phyloP scores from a whole-genome alignment of 208 protist species.

The Blastocrithidia nonstop region DNA sequence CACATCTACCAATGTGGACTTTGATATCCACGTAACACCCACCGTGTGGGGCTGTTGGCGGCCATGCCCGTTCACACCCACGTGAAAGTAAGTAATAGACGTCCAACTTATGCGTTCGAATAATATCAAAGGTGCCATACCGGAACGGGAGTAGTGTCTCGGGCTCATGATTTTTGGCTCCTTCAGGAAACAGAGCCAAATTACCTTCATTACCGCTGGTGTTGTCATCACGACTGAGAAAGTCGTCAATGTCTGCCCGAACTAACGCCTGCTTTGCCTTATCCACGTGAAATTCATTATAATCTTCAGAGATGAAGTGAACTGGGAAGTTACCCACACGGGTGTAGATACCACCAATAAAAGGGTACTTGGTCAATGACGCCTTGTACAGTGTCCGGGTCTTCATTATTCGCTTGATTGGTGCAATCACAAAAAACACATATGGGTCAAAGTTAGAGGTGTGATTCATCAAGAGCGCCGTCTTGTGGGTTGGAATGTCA shows the following conservation, averaged over 20 bases:
- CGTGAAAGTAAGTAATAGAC: conserved; percentile 72
- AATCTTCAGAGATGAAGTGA: conserved; percentile 50
- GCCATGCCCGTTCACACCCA: too few species aligned
- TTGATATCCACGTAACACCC: too few species aligned
- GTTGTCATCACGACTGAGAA: too few species aligned
- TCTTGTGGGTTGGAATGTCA: too few species aligned
- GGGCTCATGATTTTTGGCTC: conserved; percentile 58
- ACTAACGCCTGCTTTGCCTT: conserved; percentile 74
- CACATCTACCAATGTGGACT: too few species aligned
- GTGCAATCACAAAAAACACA: conserved; percentile 41
- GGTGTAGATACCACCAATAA: conserved; percentile 57
- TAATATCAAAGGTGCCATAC: conserved; percentile 59
- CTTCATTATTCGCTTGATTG: conserved; percentile 27
- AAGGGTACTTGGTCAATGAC: conserved; percentile 36
- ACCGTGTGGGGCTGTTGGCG: too few species aligned
- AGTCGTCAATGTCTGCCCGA: conserved; percentile 29
- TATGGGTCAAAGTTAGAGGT: conserved; percentile 78
- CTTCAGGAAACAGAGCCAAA: conserved; percentile 77
- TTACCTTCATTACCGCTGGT: conserved; percentile 35
- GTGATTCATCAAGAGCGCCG: conserved; percentile 64
- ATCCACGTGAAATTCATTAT: conserved; percentile 43
- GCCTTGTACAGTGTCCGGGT: conserved; percentile 65
- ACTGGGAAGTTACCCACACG: conserved; percentile 67
- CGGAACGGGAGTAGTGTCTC: conserved; percentile 70
- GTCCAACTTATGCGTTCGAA: conserved; percentile 38